Evolutionary conservation across 2,329 filamentous ascomycete species (phyloP).

Genomic region (Sphaerulina vaccinii): DNA sequence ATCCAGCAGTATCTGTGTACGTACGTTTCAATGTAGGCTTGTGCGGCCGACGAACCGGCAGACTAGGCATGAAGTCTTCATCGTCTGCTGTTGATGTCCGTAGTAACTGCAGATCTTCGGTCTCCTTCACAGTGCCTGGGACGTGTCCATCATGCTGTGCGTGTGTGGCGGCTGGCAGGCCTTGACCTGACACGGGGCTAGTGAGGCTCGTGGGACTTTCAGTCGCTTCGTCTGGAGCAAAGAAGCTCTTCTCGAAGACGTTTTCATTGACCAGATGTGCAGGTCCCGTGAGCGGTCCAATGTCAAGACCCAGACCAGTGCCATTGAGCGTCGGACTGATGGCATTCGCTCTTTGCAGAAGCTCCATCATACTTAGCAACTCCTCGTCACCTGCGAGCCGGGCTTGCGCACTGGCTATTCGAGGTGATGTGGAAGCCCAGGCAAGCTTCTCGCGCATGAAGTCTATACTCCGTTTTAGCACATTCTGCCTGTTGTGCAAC

Average conservation of each 20-base stretch:
- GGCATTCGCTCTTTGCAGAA: conserved; percentile 77
- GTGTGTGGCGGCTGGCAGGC: neutral
- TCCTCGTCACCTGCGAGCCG: conserved; percentile 79
- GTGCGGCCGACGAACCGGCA: conserved; percentile 46
- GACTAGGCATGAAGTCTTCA: conserved; percentile 26
- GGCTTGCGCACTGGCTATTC: conserved; percentile 79
- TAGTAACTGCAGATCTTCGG: conserved; percentile 11
- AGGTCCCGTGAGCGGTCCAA: conserved; percentile 76
- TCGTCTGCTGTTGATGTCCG: conserved; percentile 20
- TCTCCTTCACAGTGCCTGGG: conserved; percentile 15
- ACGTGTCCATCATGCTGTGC: conserved; percentile 14
- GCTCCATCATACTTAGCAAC: conserved; percentile 84
- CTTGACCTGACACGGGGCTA: conserved; percentile 13
- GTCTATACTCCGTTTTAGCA: conserved; percentile 88
- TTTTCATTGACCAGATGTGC: conserved; percentile 71
- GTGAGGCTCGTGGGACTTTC: conserved; percentile 45
- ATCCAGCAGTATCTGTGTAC: conserved; percentile 75
- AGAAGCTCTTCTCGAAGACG: conserved; percentile 80
- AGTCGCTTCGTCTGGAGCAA: conserved; percentile 33
- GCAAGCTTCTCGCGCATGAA: conserved; percentile 93
- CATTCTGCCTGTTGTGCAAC: conserved; percentile 86
- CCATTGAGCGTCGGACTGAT: conserved; percentile 63
- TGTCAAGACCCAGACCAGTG: conserved; percentile 46
- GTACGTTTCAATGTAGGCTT: conserved; percentile 68
- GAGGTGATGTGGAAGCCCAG: conserved; percentile 73